phyloP scores from a whole-genome alignment of 176 grass and related monocot genomes.

The Aegilops umbellulata region DNA sequence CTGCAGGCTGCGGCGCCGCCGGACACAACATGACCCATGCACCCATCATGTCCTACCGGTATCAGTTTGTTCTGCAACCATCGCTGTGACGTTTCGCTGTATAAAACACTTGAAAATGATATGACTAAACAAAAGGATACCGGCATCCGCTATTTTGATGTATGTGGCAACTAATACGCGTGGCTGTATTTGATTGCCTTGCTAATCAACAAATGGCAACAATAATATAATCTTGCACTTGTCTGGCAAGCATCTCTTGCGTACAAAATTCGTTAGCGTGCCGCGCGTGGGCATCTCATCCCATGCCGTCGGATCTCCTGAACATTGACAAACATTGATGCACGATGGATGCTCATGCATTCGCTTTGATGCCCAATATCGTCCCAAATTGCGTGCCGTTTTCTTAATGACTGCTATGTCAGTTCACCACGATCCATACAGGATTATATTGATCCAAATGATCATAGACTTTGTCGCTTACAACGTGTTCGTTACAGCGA shows the following conservation, averaged over 20 bases:
- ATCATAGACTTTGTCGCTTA: background rate
- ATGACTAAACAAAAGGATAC: background rate
- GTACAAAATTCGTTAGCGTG: background rate
- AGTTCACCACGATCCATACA: background rate
- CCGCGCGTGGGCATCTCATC: background rate
- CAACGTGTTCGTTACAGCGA: constrained; percentile 31
- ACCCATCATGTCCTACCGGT: background rate
- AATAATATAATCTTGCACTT: background rate
- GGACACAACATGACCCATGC: background rate
- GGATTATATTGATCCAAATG: background rate
- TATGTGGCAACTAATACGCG: background rate
- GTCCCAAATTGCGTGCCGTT: no score
- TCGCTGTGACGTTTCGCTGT: background rate
- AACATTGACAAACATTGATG: background rate
- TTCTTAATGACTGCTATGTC: background rate
- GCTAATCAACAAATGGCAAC: background rate
- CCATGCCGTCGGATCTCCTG: background rate
- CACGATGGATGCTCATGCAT: background rate
- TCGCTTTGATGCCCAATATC: background rate
- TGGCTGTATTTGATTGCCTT: background rate
- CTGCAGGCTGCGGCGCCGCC: no score
- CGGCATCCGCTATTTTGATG: background rate
- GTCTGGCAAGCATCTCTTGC: background rate
- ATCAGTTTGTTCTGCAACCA: background rate
- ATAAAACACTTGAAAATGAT: background rate